Evolutionary conservation across 371 early-diverging fungal genomes (phyloP).

Genomic region (Mucor mucedo): DNA sequence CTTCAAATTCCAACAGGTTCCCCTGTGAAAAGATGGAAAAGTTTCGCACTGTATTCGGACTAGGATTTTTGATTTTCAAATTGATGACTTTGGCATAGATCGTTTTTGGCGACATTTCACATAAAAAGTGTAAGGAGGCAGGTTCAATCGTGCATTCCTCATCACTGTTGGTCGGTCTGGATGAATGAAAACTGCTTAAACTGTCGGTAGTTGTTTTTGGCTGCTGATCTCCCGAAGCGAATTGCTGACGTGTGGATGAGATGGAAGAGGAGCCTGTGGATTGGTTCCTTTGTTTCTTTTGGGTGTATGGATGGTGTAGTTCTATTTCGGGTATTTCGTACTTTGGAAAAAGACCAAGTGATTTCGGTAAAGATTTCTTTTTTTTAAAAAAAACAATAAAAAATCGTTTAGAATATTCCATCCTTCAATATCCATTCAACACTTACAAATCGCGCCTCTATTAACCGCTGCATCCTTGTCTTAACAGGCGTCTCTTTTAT

Average conservation of each 20-base stretch:
- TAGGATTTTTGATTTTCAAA: constrained; percentile 13
- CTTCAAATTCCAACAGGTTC: constrained; percentile 19
- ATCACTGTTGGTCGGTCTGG: not conserved
- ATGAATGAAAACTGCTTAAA: not conserved
- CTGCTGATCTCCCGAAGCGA: not conserved
- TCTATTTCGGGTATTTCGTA: constrained; percentile 16
- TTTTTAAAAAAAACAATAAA: no score
- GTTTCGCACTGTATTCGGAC: not conserved
- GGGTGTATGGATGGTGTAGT: constrained; percentile 19
- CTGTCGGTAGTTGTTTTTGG: not conserved
- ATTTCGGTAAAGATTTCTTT: constrained; percentile 17
- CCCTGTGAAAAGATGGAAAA: constrained; percentile 16
- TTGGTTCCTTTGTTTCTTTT: not conserved
- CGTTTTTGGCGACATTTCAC: constrained; percentile 12
- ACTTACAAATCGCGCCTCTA: constrained; percentile 19
- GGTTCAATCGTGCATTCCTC: constrained; percentile 7
- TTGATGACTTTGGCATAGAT: constrained; percentile 23
- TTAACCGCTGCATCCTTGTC: constrained; percentile 4
- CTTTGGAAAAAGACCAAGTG: not conserved
- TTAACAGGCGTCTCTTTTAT: not conserved
- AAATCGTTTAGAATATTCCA: not conserved
- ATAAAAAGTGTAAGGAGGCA: constrained; percentile 13
- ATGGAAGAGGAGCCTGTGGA: not conserved
- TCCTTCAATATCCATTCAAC: not conserved
- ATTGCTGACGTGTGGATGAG: constrained; percentile 9